Percentiles rank a stretch among this genome's conserved stretches.
phyloP scores from a whole-genome alignment of 139 green algal species.

The Spirogloea muscicola region DNA sequence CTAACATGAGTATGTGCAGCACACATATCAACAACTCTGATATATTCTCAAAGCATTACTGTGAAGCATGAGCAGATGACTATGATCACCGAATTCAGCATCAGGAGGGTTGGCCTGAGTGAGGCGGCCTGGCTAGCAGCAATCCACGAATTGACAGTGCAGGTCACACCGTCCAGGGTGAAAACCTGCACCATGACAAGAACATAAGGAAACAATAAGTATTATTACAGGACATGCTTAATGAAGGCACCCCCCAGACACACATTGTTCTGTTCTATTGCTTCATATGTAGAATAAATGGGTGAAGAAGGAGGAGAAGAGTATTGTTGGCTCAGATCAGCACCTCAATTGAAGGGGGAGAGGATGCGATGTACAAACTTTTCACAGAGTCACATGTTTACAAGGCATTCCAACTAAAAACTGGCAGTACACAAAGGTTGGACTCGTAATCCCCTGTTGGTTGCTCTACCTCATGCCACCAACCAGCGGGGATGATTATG shows the following conservation, averaged over 20 bases:
- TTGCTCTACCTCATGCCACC: slow-evolving; percentile 33
- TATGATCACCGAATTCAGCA: slow-evolving; percentile 7
- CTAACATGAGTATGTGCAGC: too few species aligned
- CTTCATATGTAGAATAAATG: background rate
- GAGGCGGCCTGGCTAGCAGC: background rate
- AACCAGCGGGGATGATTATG: slow-evolving; percentile 26
- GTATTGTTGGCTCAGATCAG: background rate
- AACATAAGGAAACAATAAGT: background rate
- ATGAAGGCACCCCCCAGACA: background rate
- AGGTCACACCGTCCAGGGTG: slow-evolving; percentile 1
- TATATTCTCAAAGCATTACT: too few species aligned
- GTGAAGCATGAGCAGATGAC: background rate
- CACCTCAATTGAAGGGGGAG: background rate
- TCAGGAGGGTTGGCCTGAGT: slow-evolving; percentile 9
- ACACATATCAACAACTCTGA: too few species aligned
- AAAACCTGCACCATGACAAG: slow-evolving; percentile 10
- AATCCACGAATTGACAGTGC: slow-evolving; percentile 15
- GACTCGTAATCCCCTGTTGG: background rate
- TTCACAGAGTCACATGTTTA: background rate
- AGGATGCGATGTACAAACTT: background rate
- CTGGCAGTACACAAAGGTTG: background rate
- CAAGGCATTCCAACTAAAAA: background rate
- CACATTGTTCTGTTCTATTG: background rate
- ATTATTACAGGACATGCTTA: background rate
- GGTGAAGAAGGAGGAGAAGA: background rate